These are phyloP conservation scores for Singerocomus rubriflavus DNA, from an alignment of 1,284 basidiomycete genomes.

Conservation along the genomic window DNA sequence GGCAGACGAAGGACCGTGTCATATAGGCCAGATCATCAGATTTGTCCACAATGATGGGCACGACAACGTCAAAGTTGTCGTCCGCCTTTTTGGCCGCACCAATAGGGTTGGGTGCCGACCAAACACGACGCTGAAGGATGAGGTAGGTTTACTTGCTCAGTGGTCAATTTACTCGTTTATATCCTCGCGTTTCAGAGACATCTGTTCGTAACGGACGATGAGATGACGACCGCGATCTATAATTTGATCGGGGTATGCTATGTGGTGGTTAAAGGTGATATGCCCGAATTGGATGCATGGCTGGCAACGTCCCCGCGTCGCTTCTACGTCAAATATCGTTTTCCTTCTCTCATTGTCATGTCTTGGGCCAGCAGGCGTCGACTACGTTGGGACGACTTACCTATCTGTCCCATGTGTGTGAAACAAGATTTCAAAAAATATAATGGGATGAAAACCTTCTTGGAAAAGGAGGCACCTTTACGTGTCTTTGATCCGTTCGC, in stretches of 20 bases:
- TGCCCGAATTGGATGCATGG: constrained; percentile 46
- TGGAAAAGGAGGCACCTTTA: constrained; percentile 35
- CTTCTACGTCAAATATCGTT: constrained; percentile 52
- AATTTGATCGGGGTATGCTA: constrained; percentile 47
- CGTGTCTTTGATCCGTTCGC: constrained; percentile 61
- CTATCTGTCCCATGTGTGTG: constrained; percentile 47
- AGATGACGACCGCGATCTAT: constrained; percentile 31
- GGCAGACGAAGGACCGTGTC: constrained; percentile 35
- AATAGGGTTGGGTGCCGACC: constrained; percentile 32
- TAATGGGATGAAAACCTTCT: constrained; percentile 32
- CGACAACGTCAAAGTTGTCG: constrained; percentile 14
- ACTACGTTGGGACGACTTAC: constrained; percentile 36
- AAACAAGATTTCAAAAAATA: constrained; percentile 34
- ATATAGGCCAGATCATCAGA: constrained; percentile 37
- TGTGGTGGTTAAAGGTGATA: constrained; percentile 39
- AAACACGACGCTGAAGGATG: constrained; percentile 33
- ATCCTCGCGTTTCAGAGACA: constrained; percentile 22
- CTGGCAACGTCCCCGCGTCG: constrained; percentile 48
- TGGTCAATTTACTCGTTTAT: neutral
- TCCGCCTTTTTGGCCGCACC: constrained; percentile 37
- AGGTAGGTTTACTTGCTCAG: constrained; percentile 28
- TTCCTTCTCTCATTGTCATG: constrained; percentile 39
- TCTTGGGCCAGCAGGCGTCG: constrained; percentile 38
- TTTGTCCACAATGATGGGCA: constrained; percentile 12
- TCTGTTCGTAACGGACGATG: constrained; percentile 43